Conservation (phyloP, 2,329 filamentous ascomycete species). For the Apiospora saccharicola region DNA sequence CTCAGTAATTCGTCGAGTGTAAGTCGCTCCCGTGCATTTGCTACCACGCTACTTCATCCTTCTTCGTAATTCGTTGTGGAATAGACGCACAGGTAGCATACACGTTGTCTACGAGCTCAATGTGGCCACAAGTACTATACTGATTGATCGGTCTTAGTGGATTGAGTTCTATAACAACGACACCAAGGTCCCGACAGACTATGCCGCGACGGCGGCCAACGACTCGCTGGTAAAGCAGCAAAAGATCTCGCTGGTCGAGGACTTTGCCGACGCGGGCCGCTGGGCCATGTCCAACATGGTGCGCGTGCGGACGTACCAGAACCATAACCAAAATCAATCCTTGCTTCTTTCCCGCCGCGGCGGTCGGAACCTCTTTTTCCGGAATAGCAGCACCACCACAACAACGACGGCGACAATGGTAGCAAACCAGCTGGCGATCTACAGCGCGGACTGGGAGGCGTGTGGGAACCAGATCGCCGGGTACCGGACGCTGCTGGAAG, state of each 20-base stretch:
- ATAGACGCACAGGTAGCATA: too few species aligned
- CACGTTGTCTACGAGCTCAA: too few species aligned
- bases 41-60: background rate
- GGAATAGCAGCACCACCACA: background rate
- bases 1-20: background rate
- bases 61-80: background rate
- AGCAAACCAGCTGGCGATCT: background rate
- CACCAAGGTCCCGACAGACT: background rate
- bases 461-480: background rate
- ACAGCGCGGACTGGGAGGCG: background rate
- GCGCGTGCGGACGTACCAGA: background rate
- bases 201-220: background rate
- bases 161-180: background rate
- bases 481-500: background rate
- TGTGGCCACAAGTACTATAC: background rate
- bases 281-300: constrained; percentile 17
- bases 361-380: background rate
- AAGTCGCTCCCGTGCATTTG: background rate
- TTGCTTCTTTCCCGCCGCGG: too few species aligned
- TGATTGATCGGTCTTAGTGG: background rate
- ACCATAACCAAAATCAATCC: too few species aligned
- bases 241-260: background rate
- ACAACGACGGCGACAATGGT: too few species aligned
- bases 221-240: background rate
- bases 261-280: constrained; percentile 10